phyloP scores from a whole-genome alignment of 2,329 filamentous ascomycete species.

The Calonectria pseudoturangicola region DNA sequence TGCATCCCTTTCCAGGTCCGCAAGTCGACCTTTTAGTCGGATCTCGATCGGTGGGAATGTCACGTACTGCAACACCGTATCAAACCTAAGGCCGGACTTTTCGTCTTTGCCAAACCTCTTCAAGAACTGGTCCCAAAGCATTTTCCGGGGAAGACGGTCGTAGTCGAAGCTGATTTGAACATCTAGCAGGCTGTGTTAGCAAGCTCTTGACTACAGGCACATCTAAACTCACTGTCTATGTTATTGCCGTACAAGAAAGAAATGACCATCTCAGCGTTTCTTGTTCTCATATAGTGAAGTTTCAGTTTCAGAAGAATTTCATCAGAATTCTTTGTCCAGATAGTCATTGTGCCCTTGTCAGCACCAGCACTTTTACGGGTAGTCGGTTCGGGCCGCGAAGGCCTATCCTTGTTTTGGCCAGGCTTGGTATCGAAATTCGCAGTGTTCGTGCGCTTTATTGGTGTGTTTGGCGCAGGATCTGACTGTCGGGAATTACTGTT shows the following conservation, averaged over 20 bases:
- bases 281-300: background rate
- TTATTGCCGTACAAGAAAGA: background rate
- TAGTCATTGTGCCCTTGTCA: background rate
- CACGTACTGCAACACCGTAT: background rate
- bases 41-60: background rate
- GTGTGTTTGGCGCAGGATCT: background rate
- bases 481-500: background rate
- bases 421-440: background rate
- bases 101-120: background rate
- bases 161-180: slow-evolving; percentile 8
- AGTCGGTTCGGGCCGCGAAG: background rate
- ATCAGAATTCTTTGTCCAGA: slow-evolving; percentile 2
- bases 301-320: background rate
- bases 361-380: background rate
- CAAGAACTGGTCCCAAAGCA: background rate
- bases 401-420: background rate
- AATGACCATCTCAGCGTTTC: background rate
- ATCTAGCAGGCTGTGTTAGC: background rate
- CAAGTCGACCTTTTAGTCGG: background rate
- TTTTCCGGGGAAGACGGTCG: background rate
- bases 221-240: background rate
- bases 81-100: background rate
- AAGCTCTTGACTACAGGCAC: background rate
- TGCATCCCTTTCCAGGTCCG: background rate
- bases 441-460: background rate